Evolutionary conservation across 768 basidiomycete species (phyloP).

Genomic region (Lentinus tigrinus): DNA sequence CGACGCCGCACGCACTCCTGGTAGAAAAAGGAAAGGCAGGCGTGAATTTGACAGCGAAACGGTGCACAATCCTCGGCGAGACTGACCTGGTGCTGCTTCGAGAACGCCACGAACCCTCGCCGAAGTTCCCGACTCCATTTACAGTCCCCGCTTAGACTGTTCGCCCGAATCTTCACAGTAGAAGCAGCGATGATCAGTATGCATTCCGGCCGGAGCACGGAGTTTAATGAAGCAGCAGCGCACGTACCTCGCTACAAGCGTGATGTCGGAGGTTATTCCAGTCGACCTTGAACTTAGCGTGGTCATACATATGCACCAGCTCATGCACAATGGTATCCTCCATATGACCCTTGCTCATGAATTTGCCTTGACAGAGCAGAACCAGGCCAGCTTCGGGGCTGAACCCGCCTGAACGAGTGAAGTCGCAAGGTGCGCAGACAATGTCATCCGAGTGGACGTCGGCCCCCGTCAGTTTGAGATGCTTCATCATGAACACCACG

Average conservation of each 20-base stretch:
- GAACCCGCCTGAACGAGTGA: constrained; percentile 77
- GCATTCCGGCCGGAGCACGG: neutral
- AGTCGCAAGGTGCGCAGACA: constrained; percentile 82
- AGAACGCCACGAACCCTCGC: constrained; percentile 74
- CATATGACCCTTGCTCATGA: constrained; percentile 82
- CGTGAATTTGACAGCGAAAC: neutral
- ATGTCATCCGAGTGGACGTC: constrained; percentile 71
- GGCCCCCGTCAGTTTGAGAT: constrained; percentile 75
- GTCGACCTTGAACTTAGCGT: constrained; percentile 91
- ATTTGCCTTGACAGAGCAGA: constrained; percentile 81
- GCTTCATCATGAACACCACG: constrained; percentile 89
- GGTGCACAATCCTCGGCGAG: constrained; percentile 11
- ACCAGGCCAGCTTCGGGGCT: constrained; percentile 74
- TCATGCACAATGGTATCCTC: constrained; percentile 94
- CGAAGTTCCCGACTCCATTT: constrained; percentile 78
- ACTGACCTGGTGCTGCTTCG: constrained; percentile 91
- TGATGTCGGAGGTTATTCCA: constrained; percentile 91
- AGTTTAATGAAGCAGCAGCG: neutral
- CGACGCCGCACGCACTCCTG: constrained; percentile 90
- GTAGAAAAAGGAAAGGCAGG: constrained; percentile 12
- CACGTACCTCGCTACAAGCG: constrained; percentile 91
- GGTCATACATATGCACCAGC: constrained; percentile 93
- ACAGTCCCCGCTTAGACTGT: constrained; percentile 93
- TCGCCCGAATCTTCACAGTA: constrained; percentile 80
- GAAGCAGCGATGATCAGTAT: neutral